A percentile compares a stretch with the other conserved stretches of the same genome.
Evolutionary conservation across 345 rosid species (phyloP).

Genomic region (Eucalyptus guilfoylei): DNA sequence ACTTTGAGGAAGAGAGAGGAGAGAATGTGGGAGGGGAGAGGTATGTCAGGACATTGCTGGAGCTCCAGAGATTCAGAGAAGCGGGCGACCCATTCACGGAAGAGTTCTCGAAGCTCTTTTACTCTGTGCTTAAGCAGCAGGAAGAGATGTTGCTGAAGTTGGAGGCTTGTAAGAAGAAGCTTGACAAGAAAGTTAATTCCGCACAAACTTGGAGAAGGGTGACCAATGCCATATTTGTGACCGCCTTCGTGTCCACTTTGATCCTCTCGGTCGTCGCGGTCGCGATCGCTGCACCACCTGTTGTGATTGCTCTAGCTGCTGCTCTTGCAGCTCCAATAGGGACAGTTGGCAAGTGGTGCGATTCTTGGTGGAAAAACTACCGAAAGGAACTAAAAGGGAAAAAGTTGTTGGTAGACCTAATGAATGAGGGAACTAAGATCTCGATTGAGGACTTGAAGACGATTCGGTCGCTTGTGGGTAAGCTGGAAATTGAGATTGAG

Average conservation of each 20-base stretch:
- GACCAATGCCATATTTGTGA: slow-evolving; percentile 55
- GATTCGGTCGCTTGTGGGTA: slow-evolving; percentile 36
- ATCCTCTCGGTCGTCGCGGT: slow-evolving; percentile 86
- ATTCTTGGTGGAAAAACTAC: slow-evolving; percentile 45
- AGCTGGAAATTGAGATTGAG: slow-evolving; percentile 41
- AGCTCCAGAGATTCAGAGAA: slow-evolving; percentile 49
- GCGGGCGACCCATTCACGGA: slow-evolving; percentile 58
- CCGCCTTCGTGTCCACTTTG: slow-evolving; percentile 61
- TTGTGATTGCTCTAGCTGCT: slow-evolving; percentile 50
- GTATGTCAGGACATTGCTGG: slow-evolving; percentile 49
- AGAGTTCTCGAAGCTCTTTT: slow-evolving; percentile 43
- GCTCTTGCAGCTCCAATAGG: slow-evolving; percentile 65
- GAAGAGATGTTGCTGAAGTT: slow-evolving; percentile 30
- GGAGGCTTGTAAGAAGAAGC: slow-evolving; percentile 21
- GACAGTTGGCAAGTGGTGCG: slow-evolving; percentile 72
- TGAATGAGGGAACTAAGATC: slow-evolving; percentile 27
- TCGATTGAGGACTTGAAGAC: slow-evolving; percentile 50
- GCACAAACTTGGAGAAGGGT: slow-evolving; percentile 67
- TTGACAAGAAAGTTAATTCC: slow-evolving; percentile 42
- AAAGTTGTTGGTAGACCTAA: slow-evolving; percentile 23
- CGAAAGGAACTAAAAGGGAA: slow-evolving; percentile 39
- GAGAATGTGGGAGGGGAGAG: slow-evolving; percentile 15
- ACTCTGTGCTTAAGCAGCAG: slow-evolving; percentile 38
- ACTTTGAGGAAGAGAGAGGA: slow-evolving; percentile 43
- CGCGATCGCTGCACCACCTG: slow-evolving; percentile 65